Conservation (phyloP, 2,329 filamentous ascomycete genomes). For the Fusarium tricinctum region DNA sequence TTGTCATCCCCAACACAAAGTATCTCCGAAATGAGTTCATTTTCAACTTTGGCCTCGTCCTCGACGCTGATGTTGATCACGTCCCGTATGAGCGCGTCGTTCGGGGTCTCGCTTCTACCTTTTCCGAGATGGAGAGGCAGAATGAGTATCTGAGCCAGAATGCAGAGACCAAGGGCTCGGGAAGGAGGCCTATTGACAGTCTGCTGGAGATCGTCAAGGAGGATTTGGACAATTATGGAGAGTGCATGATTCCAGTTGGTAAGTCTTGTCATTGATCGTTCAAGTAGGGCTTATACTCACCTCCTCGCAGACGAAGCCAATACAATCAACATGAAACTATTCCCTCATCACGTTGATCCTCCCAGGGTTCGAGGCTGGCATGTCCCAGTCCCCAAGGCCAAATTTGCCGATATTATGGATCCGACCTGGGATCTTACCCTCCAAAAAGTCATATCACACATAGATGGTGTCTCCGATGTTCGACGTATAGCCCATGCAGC, state of each 20-base stretch:
- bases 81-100: slow-evolving; percentile 88
- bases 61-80: slow-evolving; percentile 77
- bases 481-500: slow-evolving; percentile 87
- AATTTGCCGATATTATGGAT: slow-evolving; percentile 73
- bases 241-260: slow-evolving; percentile 99
- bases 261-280: slow-evolving; percentile 50
- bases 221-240: slow-evolving; percentile 95
- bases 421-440: slow-evolving; percentile 82
- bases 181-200: slow-evolving; percentile 81
- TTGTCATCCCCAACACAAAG: slow-evolving; percentile 84
- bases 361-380: slow-evolving; percentile 88
- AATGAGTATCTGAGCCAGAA: slow-evolving; percentile 82
- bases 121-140: slow-evolving; percentile 93
- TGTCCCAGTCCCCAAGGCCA: slow-evolving; percentile 83
- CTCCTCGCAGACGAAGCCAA: slow-evolving; percentile 81
- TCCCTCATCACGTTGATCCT: slow-evolving; percentile 83
- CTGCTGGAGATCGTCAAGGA: slow-evolving; percentile 85
- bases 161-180: slow-evolving; percentile 60
- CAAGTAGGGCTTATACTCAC: slow-evolving; percentile 10
- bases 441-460: slow-evolving; percentile 82
- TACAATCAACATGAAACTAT: slow-evolving; percentile 96
- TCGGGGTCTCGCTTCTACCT: slow-evolving; percentile 84
- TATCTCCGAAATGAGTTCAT: slow-evolving; percentile 97
- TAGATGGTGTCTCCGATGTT: slow-evolving; percentile 93
- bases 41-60: slow-evolving; percentile 94